Base-by-base conservation (phyloP, 495 filamentous ascomycete species). In the Schizothecium vesticola region DNA sequence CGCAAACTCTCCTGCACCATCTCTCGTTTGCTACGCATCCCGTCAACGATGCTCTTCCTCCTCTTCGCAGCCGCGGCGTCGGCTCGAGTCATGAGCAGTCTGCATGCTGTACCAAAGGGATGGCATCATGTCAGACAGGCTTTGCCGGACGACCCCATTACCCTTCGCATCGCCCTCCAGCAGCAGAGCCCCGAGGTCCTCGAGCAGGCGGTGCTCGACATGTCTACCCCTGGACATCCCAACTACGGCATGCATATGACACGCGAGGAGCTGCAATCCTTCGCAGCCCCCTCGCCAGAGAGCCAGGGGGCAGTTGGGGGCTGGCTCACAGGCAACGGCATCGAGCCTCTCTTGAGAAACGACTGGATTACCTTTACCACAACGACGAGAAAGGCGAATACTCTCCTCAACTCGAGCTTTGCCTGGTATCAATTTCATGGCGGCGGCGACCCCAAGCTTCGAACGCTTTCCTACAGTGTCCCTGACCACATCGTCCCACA, bases 401-500 rank as follows among this genome's bases (percentile, higher is more conserved):
- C 71, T 22, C 75, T 87, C 25, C 80, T 87, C 19, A 74, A 82
- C 70, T 84, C 82, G 31, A 80, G 57, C 28, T 89, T 81, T 51
- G 67, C 67, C 55, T 79, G 77, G 77, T 79, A 73, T 69, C 75
- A 73, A 61, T 79, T 78, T 66, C 82, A 74, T 23, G 73, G 75
- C 61, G 79, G 73, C 77, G 75, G 64, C 63, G 74, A 62, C 23
- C 79, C 71, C 51, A 79, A 72, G 68, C 75, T 81, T 80, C 83
- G 89, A 12, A 86, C 89, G 5, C 84, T 85, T n/a, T 71, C 81
- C 56, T 91, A 91, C 78, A 88, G 86, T 12, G 81, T 92, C 5
- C 90, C 90, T 0, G 81, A 86, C 63, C 74, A 81, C 7, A 73
- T 92, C 6, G 85, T 85, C 65, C 75, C 76, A 28, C 86, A 89